Evolutionary conservation across 2,329 filamentous ascomycete species (phyloP), one percentile per base, ranked within the genome.

Genomic region (Dothidotthia symphoricarpi): DNA sequence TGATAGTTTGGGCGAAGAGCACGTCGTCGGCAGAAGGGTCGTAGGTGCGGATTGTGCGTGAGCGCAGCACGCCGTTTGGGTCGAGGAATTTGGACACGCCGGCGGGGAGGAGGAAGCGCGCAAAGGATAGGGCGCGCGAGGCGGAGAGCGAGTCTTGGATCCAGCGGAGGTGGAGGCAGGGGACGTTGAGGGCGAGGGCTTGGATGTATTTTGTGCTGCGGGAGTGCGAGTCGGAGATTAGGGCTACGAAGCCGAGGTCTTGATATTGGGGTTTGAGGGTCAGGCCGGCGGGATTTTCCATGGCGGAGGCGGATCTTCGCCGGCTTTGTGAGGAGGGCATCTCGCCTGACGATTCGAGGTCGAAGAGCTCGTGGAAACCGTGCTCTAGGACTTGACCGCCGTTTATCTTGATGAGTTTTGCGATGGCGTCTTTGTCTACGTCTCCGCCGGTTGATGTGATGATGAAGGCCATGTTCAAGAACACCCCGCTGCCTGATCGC

Each of bases 201-300:
- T 97, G 90, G 75, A 97, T 86, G 64, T 93, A 96, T 63, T 97
- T 98, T 33, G 83, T 80, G 47, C 88, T 89, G 31, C 91, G 82
- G 6, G 86, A 93, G 63, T 95, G 86, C 4, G 81, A 79, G 57
- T 97, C 88, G 0, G 90, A 85, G 43, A 98, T 86, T 11, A 97
- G 71, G 3, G 88, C 90, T 0, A 86, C 82, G 59, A 98, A 97
- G 0, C 87, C 84, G 1, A 82, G 71, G 2, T 75, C 68, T 15
- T 77, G 77, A 15, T 71, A 64, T 9, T 71, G 49, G 2, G 71
- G 41, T n/a, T 55, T 80, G 1, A 94, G 73, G 1, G 64, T 70
- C 13, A 93, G 68, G 41, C 41, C 41, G n/a, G 31, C 37, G 22
- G 30, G 28, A 3, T 28, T 41, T 8, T 59, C 53, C 11, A 42